Percentiles rank a stretch among this genome's conserved stretches.
Evolutionary conservation across 2,329 filamentous ascomycete genomes (phyloP).

Genomic region (Scedosporium apiospermum): DNA sequence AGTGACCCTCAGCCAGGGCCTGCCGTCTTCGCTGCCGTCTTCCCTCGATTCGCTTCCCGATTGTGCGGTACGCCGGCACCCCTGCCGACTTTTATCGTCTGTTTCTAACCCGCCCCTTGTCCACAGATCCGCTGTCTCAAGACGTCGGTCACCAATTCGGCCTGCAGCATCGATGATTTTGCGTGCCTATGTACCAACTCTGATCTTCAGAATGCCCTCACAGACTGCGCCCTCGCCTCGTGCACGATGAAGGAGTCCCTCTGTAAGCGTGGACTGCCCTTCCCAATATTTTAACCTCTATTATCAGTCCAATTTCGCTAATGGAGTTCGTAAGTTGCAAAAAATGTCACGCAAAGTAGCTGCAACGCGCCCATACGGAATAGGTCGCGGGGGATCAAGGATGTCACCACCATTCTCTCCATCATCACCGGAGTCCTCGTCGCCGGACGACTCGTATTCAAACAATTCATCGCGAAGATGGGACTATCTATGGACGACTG

Average conservation of each 20-base stretch:
- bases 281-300: too few relatives aligned
- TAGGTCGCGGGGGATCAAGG: slow-evolving; percentile 21
- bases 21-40: neutral
- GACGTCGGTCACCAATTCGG: neutral
- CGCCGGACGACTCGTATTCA: slow-evolving; percentile 25
- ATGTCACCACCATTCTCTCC: slow-evolving; percentile 19
- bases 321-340: slow-evolving; percentile 9
- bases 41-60: neutral
- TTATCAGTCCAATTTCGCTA: neutral
- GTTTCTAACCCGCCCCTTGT: neutral
- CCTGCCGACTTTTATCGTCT: neutral
- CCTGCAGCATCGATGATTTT: neutral
- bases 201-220: neutral
- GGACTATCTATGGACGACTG: slow-evolving; percentile 26
- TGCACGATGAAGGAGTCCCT: neutral
- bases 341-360: slow-evolving; percentile 15
- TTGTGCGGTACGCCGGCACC: neutral
- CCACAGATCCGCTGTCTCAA: neutral
- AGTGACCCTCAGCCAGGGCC: neutral
- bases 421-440: slow-evolving; percentile 26
- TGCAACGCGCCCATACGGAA: slow-evolving; percentile 16
- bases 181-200: neutral
- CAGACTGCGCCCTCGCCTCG: neutral
- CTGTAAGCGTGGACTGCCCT: neutral
- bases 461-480: slow-evolving; percentile 20